Evolutionary conservation across 2,329 filamentous ascomycete genomes (phyloP), one percentile per base, ranked within the genome.

Genomic region (Fusarium subglutinans): DNA sequence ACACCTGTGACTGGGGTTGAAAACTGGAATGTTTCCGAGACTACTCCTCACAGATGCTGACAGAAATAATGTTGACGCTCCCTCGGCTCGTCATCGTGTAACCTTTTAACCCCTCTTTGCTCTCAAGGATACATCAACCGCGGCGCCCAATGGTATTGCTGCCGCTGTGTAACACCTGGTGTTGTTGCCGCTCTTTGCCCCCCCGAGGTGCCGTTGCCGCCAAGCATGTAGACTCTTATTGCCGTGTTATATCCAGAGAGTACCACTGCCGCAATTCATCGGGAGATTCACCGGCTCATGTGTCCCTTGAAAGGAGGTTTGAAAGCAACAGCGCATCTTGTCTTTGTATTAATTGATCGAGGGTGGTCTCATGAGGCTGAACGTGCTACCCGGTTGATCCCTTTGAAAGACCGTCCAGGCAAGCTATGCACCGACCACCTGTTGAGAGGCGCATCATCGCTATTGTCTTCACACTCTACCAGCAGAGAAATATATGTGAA

Each of bases 401-500:
- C 15, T 3, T 6, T n/a, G 10, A 17, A 30, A 3, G 11, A 18
- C 28, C 7, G 3, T 7, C 11, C 47, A 3, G 7, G 4, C 22
- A 50, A 6, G 47, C 3, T 44, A 8, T 8, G 5, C 43, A 18
- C 43, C 12, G 8, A 8, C 22, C 22, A 41, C 33, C 33, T 11
- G 18, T 13, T n/a, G 3, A 10, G 22, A 17, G 11, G 7, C 15
- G 47, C 30, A 50, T 50, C 28, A 8, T n/a, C 15, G 47, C 11
- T 13, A 26, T 8, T 37, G 10, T 35, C 12, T 6, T 2, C 22
- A 11, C 8, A 6, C 5, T 18, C 3, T 4, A 35, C 9, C 0
- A 24, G 3, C 17, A 50, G 11, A 13, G 8, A 33, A 18, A 10
- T 6, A 3, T 5, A 4, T 20, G 9, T 6, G 4, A 22, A 22